These are phyloP conservation scores for Eutrema heterophyllum DNA, from an alignment of 345 rosid genomes.

Conservation along the genomic window DNA sequence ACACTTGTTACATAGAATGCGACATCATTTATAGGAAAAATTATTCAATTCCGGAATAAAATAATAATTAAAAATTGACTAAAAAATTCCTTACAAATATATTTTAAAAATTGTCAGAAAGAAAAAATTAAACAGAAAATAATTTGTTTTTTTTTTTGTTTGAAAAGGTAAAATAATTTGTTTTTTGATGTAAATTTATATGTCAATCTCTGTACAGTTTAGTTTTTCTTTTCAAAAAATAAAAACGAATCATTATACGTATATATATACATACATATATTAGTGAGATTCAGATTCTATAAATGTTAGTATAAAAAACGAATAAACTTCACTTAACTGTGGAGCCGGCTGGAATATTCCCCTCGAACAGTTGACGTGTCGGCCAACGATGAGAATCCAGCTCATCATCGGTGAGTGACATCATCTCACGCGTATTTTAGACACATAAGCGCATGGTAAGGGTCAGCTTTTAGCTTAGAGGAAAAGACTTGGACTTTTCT, in stretches of 20 bases:
- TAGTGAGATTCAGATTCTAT: constrained; percentile 7
- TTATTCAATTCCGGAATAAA: background rate
- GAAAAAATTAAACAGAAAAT: background rate
- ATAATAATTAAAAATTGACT: background rate
- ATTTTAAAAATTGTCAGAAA: background rate
- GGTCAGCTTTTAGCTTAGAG: background rate
- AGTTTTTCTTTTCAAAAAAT: background rate
- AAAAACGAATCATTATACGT: background rate
- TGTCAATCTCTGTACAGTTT: background rate
- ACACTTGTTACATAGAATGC: constrained; percentile 2
- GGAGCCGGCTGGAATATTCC: constrained; percentile 21
- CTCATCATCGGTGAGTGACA: background rate
- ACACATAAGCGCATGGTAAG: background rate
- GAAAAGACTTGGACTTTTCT: constrained; percentile 9
- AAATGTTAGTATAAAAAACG: background rate
- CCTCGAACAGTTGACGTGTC: constrained; percentile 10
- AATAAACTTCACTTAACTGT: background rate
- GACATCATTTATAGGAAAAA: constrained; percentile 3
- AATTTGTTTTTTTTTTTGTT: no score
- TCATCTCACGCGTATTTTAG: constrained; percentile 14
- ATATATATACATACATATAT: background rate
- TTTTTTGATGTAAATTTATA: background rate
- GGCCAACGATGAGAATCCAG: constrained; percentile 12
- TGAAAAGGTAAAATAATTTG: background rate
- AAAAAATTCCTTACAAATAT: background rate